phyloP scores from a whole-genome alignment of 2,329 filamentous ascomycete species.

The Trichoderma atrobrunneum region DNA sequence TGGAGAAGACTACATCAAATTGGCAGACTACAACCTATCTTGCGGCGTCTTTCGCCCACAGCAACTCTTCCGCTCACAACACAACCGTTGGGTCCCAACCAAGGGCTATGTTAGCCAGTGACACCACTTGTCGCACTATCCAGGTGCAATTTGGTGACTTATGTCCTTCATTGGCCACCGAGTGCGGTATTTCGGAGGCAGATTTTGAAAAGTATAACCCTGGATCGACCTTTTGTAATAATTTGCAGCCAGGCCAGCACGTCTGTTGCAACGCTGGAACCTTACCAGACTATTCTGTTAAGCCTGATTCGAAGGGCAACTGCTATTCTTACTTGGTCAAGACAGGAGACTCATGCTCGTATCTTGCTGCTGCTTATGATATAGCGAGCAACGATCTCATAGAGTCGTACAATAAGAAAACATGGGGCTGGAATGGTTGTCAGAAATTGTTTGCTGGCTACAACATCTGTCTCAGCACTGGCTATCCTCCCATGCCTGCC shows the following conservation, averaged over 20 bases:
- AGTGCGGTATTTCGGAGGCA: conserved; percentile 26
- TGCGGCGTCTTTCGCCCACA: background rate
- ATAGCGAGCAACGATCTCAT: background rate
- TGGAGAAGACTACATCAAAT: background rate
- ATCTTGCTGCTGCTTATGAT: background rate
- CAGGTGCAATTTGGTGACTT: conserved; percentile 22
- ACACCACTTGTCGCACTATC: background rate
- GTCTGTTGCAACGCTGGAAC: background rate
- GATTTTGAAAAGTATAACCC: conserved; percentile 30
- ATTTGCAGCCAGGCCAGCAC: background rate
- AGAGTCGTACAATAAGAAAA: conserved; percentile 26
- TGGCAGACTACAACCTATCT: background rate
- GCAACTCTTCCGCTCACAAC: background rate
- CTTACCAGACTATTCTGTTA: background rate
- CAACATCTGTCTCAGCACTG: conserved; percentile 36
- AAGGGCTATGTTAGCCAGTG: background rate
- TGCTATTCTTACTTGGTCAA: background rate
- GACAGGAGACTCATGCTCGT: background rate
- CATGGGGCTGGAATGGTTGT: conserved; percentile 33
- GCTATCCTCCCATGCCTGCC: conserved; percentile 35
- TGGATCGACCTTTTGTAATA: background rate
- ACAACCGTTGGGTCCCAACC: background rate
- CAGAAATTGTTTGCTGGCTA: conserved; percentile 25
- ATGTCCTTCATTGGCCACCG: conserved; percentile 25
- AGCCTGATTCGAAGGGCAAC: background rate